phyloP scores from a whole-genome alignment of 371 early-diverging fungal species.

The Choanephora cucurbitarum region DNA sequence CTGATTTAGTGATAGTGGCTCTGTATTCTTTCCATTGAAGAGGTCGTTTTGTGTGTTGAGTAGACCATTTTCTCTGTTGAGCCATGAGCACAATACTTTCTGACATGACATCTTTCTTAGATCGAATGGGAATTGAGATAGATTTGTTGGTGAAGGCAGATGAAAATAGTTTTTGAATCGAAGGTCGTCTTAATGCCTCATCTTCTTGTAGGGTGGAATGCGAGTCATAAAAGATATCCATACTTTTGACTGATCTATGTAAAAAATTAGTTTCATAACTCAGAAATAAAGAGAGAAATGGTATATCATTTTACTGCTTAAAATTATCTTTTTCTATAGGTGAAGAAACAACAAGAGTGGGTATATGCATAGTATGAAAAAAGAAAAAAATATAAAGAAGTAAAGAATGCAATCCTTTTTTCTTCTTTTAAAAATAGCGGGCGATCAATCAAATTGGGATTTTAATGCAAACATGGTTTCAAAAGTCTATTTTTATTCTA shows the following conservation, averaged over 20 bases:
- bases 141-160: slow-evolving; percentile 6
- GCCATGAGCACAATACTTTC: slow-evolving; percentile 8
- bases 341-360: too few relatives aligned
- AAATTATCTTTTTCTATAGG: too few relatives aligned
- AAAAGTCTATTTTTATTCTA: neutral
- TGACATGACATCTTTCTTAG: neutral
- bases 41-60: neutral
- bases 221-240: neutral
- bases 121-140: neutral
- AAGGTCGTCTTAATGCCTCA: neutral
- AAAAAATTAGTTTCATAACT: too few relatives aligned
- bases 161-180: neutral
- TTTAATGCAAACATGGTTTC: too few relatives aligned
- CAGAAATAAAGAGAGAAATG: too few relatives aligned
- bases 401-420: too few relatives aligned
- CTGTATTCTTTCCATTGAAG: slow-evolving; percentile 9
- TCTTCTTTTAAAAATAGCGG: too few relatives aligned
- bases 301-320: too few relatives aligned
- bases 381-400: too few relatives aligned
- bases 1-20: slow-evolving; percentile 5
- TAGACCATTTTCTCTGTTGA: neutral
- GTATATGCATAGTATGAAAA: too few relatives aligned
- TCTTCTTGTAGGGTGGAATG: neutral
- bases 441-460: too few relatives aligned
- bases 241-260: neutral